Conservation (phyloP, 2,329 filamentous ascomycete genomes). For the Hypoxylon sp. region DNA sequence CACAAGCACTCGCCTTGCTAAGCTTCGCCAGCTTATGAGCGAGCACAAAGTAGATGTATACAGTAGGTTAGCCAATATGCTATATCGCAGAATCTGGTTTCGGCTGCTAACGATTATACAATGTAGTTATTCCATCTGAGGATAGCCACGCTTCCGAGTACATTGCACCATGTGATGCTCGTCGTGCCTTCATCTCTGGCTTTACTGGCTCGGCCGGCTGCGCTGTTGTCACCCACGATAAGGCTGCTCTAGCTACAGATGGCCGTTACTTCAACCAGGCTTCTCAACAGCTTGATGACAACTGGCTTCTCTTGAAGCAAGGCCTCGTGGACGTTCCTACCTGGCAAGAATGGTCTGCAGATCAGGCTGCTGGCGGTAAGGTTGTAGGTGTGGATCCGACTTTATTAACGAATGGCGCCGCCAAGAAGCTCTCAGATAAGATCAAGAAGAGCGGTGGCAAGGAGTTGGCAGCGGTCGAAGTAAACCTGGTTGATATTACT, state of each 20-base stretch:
- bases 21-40: conserved; percentile 88
- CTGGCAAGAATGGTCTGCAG: conserved; percentile 96
- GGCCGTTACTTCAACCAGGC: conserved; percentile 99
- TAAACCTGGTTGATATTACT: conserved; percentile 92
- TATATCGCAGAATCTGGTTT: conserved; percentile 19
- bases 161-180: conserved; percentile 93
- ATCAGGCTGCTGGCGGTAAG: conserved; percentile 89
- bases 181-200: conserved; percentile 91
- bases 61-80: conserved; percentile 70
- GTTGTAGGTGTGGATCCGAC: conserved; percentile 91
- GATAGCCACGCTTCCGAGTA: conserved; percentile 99
- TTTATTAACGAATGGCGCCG: conserved; percentile 77
- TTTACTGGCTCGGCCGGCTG: conserved; percentile 97
- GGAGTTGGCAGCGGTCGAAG: conserved; percentile 79
- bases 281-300: conserved; percentile 87
- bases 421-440: conserved; percentile 82
- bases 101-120: conserved; percentile 45
- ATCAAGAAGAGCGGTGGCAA: conserved; percentile 89
- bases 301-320: conserved; percentile 94
- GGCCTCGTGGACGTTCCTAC: conserved; percentile 94
- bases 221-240: conserved; percentile 87
- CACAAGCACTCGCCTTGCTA: conserved; percentile 81
- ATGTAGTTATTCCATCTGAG: conserved; percentile 91
- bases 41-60: conserved; percentile 91
- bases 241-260: conserved; percentile 92